These are phyloP conservation scores for Spirogloea muscicola DNA, from an alignment of 139 green algal species.

Conservation along the genomic window DNA sequence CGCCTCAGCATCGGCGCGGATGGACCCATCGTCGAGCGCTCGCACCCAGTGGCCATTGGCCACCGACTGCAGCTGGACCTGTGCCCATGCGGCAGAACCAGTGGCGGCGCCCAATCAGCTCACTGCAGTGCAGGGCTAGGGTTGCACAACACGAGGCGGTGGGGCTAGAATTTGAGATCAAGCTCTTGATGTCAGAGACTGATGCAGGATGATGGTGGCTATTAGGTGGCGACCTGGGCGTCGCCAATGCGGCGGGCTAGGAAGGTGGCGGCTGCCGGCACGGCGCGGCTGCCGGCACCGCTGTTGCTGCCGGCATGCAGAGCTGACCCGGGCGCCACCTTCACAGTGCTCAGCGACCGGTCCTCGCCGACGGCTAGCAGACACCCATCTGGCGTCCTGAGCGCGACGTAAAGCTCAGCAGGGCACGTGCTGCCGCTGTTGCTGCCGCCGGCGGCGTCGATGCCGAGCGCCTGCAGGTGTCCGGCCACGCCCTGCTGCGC, in stretches of 20 bases:
- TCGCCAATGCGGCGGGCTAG: background rate
- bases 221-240: background rate
- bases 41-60: constrained; percentile 21
- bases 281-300: no score
- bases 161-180: background rate
- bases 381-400: background rate
- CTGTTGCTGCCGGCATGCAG: background rate
- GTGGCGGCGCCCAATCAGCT: background rate
- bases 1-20: background rate
- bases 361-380: constrained; percentile 5
- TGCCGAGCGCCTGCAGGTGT: no score
- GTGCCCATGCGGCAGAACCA: background rate
- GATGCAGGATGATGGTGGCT: no score
- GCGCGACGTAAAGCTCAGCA: background rate
- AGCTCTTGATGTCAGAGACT: background rate
- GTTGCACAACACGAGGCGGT: background rate
- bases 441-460: no score
- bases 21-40: background rate
- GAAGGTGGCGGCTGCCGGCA: background rate
- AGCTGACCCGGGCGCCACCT: background rate
- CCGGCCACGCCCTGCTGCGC: no score
- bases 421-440: no score
- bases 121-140: background rate
- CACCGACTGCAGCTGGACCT: constrained; percentile 5
- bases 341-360: background rate